phyloP scores from a whole-genome alignment of 2,329 filamentous ascomycete genomes.

The Aureobasidium uvarum region DNA sequence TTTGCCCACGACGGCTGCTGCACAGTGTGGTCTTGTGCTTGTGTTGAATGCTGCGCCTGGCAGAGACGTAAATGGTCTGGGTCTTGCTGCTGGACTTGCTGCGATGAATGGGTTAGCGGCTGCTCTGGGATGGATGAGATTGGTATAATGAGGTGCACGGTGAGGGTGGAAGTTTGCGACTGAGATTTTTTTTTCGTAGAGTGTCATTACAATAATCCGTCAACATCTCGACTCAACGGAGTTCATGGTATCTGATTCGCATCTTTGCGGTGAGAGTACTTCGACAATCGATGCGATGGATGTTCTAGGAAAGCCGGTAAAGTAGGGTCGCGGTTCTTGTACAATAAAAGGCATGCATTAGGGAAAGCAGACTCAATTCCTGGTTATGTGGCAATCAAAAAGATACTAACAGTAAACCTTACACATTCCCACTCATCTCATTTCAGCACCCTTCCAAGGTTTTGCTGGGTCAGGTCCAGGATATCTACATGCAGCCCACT shows the following conservation, averaged over 20 bases:
- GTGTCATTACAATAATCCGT: neutral
- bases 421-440: neutral
- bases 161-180: too few species aligned
- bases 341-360: too few species aligned
- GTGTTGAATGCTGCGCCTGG: conserved; percentile 14
- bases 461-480: neutral
- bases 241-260: too few species aligned
- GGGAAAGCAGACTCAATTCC: too few species aligned
- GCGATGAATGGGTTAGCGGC: conserved; percentile 2
- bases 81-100: neutral
- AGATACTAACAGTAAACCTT: neutral
- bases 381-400: neutral
- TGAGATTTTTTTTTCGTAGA: too few species aligned
- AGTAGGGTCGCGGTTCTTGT: too few species aligned
- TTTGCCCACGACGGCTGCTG: conserved; percentile 19
- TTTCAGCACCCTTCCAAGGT: accelerated
- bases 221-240: too few species aligned
- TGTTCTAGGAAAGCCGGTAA: too few species aligned
- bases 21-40: conserved; percentile 17
- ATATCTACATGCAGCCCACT: neutral
- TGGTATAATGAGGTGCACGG: neutral
- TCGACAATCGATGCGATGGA: too few species aligned
- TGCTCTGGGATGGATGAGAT: conserved; percentile 5
- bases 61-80: neutral
- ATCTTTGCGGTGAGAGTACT: too few species aligned